Evolutionary conservation across 495 filamentous ascomycete genomes (phyloP).

Genomic region (Achaetomiella virescens): DNA sequence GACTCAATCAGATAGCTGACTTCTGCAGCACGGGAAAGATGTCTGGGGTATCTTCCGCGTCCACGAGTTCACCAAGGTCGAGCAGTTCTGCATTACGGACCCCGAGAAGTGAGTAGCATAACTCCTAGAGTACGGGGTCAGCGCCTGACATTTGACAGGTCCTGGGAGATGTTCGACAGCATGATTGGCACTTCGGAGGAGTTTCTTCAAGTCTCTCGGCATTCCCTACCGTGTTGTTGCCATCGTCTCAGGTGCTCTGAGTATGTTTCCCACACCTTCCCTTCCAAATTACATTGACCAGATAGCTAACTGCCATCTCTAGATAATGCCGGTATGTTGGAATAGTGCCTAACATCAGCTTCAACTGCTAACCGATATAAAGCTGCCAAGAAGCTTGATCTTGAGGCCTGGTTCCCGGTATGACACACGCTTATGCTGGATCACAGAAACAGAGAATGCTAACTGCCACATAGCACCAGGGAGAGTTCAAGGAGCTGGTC

Average conservation of each 20-base stretch:
- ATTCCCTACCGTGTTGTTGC: constrained; percentile 86
- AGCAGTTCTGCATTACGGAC: constrained; percentile 91
- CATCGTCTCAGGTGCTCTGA: constrained; percentile 91
- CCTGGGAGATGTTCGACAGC: constrained; percentile 85
- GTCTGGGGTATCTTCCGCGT: constrained; percentile 98
- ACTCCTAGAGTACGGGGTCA: background rate
- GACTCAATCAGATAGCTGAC: background rate
- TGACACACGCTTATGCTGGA: constrained; percentile 20
- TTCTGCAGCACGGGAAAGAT: constrained; percentile 72
- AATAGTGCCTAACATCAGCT: background rate
- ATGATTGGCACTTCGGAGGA: constrained; percentile 90
- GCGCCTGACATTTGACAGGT: constrained; percentile 26
- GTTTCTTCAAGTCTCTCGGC: constrained; percentile 83
- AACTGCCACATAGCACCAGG: constrained; percentile 27
- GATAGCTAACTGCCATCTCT: constrained; percentile 7
- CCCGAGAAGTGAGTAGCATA: constrained; percentile 58
- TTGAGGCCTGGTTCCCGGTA: constrained; percentile 95
- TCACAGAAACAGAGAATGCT: constrained; percentile 25
- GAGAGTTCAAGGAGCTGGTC: constrained; percentile 96
- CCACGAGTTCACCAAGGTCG: constrained; percentile 97
- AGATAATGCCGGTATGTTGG: constrained; percentile 22
- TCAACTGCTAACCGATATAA: constrained; percentile 50
- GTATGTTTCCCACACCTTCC: constrained; percentile 1
- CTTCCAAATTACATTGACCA: background rate
- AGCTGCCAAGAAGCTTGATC: constrained; percentile 89